These are phyloP conservation scores for Ambrosia hybrid DNA, from an alignment of 140 eudicot species.

Conservation along the genomic window DNA sequence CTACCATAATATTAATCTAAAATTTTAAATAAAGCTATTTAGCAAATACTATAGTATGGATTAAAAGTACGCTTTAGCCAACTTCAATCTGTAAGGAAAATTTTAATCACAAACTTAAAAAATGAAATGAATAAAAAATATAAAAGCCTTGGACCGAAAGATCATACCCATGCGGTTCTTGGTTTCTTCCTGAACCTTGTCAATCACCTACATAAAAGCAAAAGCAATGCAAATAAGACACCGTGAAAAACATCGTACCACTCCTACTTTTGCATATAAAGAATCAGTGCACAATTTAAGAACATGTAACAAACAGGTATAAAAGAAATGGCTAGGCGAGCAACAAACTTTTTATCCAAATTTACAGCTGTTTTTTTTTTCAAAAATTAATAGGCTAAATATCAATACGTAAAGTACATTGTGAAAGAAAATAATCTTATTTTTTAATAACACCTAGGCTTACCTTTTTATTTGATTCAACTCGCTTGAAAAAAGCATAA, in stretches of 20 bases:
- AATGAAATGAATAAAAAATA: not conserved
- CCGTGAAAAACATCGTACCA: not conserved
- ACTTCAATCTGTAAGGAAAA: not conserved
- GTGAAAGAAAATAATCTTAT: too few relatives aligned
- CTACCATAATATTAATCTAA: not conserved
- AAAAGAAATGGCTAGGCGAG: too few relatives aligned
- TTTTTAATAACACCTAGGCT: not conserved
- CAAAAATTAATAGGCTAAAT: too few relatives aligned
- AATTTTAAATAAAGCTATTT: too few relatives aligned
- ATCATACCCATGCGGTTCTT: constrained; percentile 66
- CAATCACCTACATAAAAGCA: constrained; percentile 55
- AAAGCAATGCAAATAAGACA: not conserved
- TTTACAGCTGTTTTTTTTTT: too few relatives aligned
- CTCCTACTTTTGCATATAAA: not conserved
- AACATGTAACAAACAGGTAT: too few relatives aligned
- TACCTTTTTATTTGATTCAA: not conserved
- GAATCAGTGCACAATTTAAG: not conserved
- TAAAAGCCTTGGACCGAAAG: not conserved
- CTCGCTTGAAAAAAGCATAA: not conserved
- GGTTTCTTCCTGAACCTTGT: constrained; percentile 77
- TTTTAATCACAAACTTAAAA: not conserved
- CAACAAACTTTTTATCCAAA: too few relatives aligned
- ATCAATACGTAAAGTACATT: too few relatives aligned
- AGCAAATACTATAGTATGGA: too few relatives aligned
- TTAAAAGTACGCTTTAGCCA: not conserved